These are phyloP conservation scores for Podaxis sp. DNA, from an alignment of 768 basidiomycete genomes.

Conservation along the genomic window DNA sequence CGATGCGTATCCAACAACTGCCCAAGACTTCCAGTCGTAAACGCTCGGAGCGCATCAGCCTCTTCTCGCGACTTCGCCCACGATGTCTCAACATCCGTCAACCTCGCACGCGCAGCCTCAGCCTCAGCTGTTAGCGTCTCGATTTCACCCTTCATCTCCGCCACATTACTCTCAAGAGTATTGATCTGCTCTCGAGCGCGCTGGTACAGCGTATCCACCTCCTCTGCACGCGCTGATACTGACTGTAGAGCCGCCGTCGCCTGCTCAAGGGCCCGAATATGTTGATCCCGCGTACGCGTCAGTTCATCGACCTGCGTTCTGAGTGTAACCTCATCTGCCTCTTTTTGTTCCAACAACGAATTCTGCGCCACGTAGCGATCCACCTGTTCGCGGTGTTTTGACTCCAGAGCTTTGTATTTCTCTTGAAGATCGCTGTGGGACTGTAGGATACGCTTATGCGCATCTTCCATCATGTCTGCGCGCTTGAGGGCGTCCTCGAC, in stretches of 20 bases:
- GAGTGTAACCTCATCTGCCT: slow-evolving; percentile 70
- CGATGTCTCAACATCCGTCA: slow-evolving; percentile 83
- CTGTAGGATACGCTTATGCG: slow-evolving; percentile 61
- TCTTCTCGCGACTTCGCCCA: slow-evolving; percentile 94
- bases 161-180: slow-evolving; percentile 73
- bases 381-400: slow-evolving; percentile 70
- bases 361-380: slow-evolving; percentile 74
- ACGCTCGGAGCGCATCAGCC: slow-evolving; percentile 83
- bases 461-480: slow-evolving; percentile 70
- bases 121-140: slow-evolving; percentile 74
- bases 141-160: slow-evolving; percentile 78
- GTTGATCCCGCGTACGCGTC: slow-evolving; percentile 70
- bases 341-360: slow-evolving; percentile 72
- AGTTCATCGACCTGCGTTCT: slow-evolving; percentile 74
- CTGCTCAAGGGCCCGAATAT: slow-evolving; percentile 86
- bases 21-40: slow-evolving; percentile 85
- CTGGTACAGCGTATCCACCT: slow-evolving; percentile 74
- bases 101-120: slow-evolving; percentile 61
- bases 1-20: slow-evolving; percentile 87
- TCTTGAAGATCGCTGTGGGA: slow-evolving; percentile 73
- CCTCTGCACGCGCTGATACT: slow-evolving; percentile 73
- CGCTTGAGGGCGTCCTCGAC: slow-evolving; percentile 73
- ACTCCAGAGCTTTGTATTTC: slow-evolving; percentile 57
- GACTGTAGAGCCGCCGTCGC: slow-evolving; percentile 74
- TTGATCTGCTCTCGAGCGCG: slow-evolving; percentile 68